Evolutionary conservation across 306 rosid genomes (phyloP).

Genomic region (Sindora glabra): DNA sequence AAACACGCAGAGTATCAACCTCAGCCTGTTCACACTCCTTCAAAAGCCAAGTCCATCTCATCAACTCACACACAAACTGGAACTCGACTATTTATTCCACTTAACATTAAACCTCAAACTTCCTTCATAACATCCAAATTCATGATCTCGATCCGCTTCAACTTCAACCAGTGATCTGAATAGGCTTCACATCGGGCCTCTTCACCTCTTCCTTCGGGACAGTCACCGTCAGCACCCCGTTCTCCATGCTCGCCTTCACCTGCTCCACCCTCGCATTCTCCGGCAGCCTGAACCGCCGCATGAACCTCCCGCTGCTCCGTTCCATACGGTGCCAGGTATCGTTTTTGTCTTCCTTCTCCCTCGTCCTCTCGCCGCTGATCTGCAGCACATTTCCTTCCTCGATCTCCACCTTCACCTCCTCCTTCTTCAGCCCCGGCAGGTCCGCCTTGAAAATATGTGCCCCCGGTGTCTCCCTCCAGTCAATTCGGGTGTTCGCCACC

Average conservation of each 20-base stretch:
- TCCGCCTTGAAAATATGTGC: slow-evolving; percentile 35
- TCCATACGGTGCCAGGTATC: slow-evolving; percentile 33
- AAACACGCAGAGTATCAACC: too few relatives aligned
- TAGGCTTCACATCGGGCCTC: slow-evolving; percentile 20
- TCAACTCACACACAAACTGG: too few relatives aligned
- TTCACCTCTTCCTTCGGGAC: slow-evolving; percentile 23
- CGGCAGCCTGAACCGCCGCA: slow-evolving; percentile 33
- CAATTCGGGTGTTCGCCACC: slow-evolving; percentile 20
- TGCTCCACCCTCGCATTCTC: slow-evolving; percentile 26
- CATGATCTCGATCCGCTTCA: too few relatives aligned
- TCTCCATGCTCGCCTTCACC: slow-evolving; percentile 25
- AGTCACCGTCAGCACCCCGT: slow-evolving; percentile 30
- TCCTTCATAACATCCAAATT: too few relatives aligned
- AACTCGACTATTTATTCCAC: too few relatives aligned
- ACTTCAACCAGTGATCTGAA: slow-evolving; percentile 27
- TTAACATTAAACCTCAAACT: too few relatives aligned
- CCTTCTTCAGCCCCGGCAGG: slow-evolving; percentile 27
- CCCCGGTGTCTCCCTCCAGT: slow-evolving; percentile 37
- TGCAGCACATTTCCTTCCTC: slow-evolving; percentile 26
- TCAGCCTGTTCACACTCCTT: too few relatives aligned
- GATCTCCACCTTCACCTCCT: slow-evolving; percentile 32
- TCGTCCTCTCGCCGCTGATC: slow-evolving; percentile 28
- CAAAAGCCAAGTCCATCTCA: too few relatives aligned
- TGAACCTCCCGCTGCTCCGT: slow-evolving; percentile 25
- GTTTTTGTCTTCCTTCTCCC: slow-evolving; percentile 28